Conservation (phyloP, 2,329 filamentous ascomycete species). For the Fragosphaeria purpurea region DNA sequence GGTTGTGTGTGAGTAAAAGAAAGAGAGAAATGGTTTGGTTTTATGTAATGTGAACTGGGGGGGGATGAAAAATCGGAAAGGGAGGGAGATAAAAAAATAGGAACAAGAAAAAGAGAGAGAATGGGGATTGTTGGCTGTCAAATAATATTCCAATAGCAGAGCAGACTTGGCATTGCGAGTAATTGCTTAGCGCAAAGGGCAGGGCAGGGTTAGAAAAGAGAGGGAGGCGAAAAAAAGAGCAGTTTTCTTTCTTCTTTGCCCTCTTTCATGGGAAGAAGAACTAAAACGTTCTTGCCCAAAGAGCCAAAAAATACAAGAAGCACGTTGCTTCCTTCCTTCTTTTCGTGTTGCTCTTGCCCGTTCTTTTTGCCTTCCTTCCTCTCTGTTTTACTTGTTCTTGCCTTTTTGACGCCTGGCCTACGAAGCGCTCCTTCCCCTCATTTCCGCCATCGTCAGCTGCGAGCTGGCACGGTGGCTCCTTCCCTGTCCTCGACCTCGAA, state of each 20-base stretch:
- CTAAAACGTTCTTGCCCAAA: neutral
- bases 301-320: neutral
- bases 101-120: neutral
- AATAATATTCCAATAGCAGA: too few relatives aligned
- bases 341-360: neutral
- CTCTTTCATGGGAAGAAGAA: neutral
- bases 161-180: too few relatives aligned
- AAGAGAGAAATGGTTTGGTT: constrained; percentile 32
- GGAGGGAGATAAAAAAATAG: neutral
- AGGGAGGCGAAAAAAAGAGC: neutral
- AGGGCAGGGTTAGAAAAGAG: too few relatives aligned
- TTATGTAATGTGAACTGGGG: constrained; percentile 38
- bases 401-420: constrained; percentile 3
- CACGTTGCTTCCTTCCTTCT: neutral
- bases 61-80: neutral
- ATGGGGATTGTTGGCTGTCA: neutral
- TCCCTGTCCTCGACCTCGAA: neutral
- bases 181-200: too few relatives aligned
- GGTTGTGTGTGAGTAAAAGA: constrained; percentile 31
- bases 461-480: neutral
- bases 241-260: neutral
- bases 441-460: neutral
- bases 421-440: neutral
- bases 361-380: neutral
- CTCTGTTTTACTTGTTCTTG: constrained; percentile 8